Evolutionary conservation across 73 alveolate species (phyloP).

Genomic region (Chromera velia): DNA sequence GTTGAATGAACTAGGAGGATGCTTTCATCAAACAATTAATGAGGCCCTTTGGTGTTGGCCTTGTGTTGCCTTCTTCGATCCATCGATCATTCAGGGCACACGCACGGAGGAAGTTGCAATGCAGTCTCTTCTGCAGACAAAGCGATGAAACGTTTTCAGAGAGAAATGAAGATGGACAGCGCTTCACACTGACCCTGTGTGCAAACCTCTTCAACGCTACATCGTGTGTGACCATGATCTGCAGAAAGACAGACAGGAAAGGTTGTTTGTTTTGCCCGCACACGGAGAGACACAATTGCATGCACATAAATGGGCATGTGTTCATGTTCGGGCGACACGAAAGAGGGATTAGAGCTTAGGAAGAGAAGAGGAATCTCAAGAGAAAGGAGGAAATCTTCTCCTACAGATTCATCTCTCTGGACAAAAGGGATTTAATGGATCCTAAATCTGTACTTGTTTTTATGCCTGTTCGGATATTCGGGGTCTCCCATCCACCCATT

Average conservation of each 20-base stretch:
- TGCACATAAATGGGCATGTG: not conserved
- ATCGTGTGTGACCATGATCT: constrained; percentile 94
- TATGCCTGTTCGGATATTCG: too few relatives aligned
- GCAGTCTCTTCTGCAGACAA: not conserved
- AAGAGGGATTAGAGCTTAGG: not conserved
- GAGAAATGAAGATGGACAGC: not conserved
- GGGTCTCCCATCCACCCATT: too few relatives aligned
- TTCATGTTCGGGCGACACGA: not conserved
- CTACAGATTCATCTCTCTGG: too few relatives aligned
- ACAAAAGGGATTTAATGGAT: too few relatives aligned
- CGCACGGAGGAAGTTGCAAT: too few relatives aligned
- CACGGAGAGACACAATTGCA: not conserved
- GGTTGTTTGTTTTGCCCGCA: not conserved
- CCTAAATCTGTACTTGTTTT: too few relatives aligned
- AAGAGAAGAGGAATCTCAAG: not conserved
- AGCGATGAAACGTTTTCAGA: not conserved
- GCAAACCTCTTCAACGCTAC: constrained; percentile 81
- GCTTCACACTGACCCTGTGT: constrained; percentile 45
- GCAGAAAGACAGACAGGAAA: not conserved
- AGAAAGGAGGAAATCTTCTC: too few relatives aligned
- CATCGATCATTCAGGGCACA: too few relatives aligned
- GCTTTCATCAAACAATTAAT: too few relatives aligned
- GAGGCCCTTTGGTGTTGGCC: too few relatives aligned
- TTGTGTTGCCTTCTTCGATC: too few relatives aligned
- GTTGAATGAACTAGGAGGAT: too few relatives aligned